Percentiles rank a stretch among this genome's conserved stretches.
phyloP scores from a whole-genome alignment of 2,329 filamentous ascomycete species.

The Dactylellina leptospora region DNA sequence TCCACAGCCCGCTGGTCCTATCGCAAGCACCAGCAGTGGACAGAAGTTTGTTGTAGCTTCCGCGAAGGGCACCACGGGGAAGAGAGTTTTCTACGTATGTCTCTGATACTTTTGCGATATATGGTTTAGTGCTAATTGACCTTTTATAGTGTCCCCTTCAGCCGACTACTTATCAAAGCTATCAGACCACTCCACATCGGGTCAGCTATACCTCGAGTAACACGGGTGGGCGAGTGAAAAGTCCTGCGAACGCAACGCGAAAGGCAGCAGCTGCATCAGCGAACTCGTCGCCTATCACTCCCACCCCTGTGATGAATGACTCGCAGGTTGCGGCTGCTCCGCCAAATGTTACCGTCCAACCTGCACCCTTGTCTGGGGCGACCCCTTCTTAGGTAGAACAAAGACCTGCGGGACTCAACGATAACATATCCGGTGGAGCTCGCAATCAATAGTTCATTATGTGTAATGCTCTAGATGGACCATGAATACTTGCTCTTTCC shows the following conservation, averaged over 20 bases:
- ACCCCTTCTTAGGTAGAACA: conserved; percentile 34
- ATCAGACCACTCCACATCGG: conserved; percentile 31
- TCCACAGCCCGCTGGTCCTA: conserved; percentile 34
- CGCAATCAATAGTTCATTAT: no score
- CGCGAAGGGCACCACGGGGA: conserved; percentile 24
- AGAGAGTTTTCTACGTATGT: conserved; percentile 50
- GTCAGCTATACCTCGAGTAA: conserved; percentile 34
- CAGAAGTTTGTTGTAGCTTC: conserved; percentile 49
- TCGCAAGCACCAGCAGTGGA: conserved; percentile 45
- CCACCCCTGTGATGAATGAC: not conserved
- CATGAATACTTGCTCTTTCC: no score
- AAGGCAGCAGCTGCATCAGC: conserved; percentile 3
- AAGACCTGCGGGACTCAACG: not conserved
- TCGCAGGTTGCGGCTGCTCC: not conserved
- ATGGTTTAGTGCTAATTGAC: not conserved
- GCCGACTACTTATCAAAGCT: conserved; percentile 34
- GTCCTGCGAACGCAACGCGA: not conserved
- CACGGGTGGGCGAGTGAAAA: conserved; percentile 1
- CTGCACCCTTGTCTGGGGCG: conserved; percentile 20
- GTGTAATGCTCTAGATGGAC: no score
- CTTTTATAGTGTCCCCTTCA: conserved; percentile 33
- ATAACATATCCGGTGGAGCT: no score
- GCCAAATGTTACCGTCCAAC: conserved; percentile 16
- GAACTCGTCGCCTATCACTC: not conserved
- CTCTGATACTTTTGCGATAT: not conserved